Percentiles rank a stretch among this genome's conserved stretches.
phyloP scores from a whole-genome alignment of 495 filamentous ascomycete species.

The Aspergillus egyptiacus region DNA sequence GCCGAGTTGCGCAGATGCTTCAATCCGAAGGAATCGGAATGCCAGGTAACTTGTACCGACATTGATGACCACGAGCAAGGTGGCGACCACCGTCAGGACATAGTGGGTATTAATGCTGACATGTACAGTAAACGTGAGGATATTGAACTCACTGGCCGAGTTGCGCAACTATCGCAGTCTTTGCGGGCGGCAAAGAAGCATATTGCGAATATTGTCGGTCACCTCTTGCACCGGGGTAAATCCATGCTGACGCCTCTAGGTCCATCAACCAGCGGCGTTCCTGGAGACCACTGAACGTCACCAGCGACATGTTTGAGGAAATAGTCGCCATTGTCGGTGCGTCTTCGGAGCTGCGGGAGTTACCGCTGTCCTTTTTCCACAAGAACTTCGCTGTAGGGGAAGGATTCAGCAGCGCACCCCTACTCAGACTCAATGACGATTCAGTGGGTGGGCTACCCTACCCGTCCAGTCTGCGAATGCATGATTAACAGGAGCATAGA shows the following conservation, averaged over 20 bases:
- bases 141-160: not conserved
- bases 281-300: constrained; percentile 37
- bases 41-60: constrained; percentile 13
- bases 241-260: constrained; percentile 12
- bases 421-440: constrained; percentile 17
- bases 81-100: not conserved
- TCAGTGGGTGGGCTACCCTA: constrained; percentile 23
- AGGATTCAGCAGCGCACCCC: constrained; percentile 26
- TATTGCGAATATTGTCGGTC: constrained; percentile 29
- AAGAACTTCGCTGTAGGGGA: constrained; percentile 33
- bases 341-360: constrained; percentile 29
- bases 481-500: constrained; percentile 22
- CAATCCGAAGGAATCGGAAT: constrained; percentile 1
- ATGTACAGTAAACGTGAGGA: not conserved
- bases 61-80: not conserved
- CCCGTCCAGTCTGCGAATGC: not conserved
- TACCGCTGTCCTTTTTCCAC: constrained; percentile 36
- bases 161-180: not conserved
- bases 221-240: not conserved
- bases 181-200: not conserved
- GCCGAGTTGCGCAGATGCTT: constrained; percentile 12
- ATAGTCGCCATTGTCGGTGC: constrained; percentile 24
- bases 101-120: not conserved
- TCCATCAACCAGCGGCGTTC: constrained; percentile 41
- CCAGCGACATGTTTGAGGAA: constrained; percentile 25